phyloP scores from a whole-genome alignment of 2,329 filamentous ascomycete genomes.

The Rutstroemia sydowiana region DNA sequence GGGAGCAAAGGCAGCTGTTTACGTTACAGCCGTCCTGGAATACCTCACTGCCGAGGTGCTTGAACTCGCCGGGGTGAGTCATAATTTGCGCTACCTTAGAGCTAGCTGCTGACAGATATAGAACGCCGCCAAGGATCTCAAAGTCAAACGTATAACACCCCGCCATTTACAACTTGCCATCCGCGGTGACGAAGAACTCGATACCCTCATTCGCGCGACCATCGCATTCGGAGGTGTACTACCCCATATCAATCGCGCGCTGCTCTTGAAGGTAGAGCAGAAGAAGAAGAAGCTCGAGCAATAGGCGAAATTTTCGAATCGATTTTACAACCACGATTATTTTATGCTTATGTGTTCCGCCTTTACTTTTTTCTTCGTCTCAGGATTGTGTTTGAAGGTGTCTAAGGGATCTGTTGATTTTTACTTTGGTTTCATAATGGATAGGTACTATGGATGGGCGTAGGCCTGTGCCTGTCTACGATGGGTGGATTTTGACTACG shows the following conservation, averaged over 20 bases:
- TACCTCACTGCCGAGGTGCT: slow-evolving; percentile 97
- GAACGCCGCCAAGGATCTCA: slow-evolving; percentile 98
- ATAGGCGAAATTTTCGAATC: slow-evolving; percentile 27
- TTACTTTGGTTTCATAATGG: slow-evolving; percentile 10
- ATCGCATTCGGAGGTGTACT: slow-evolving; percentile 98
- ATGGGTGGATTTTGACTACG: slow-evolving; percentile 3
- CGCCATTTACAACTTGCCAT: slow-evolving; percentile 97
- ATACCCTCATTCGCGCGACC: slow-evolving; percentile 93
- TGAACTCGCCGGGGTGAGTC: slow-evolving; percentile 80
- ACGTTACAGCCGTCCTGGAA: slow-evolving; percentile 95
- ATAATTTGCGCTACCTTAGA: slow-evolving; percentile 6
- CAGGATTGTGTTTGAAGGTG: slow-evolving; percentile 8
- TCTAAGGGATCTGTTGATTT: slow-evolving; percentile 6
- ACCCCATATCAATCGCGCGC: slow-evolving; percentile 95
- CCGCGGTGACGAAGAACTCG: slow-evolving; percentile 95
- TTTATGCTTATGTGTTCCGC: neutral
- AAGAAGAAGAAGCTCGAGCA: slow-evolving; percentile 85
- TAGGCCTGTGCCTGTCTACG: no score
- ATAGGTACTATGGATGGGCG: slow-evolving; percentile 6
- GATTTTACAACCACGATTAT: neutral
- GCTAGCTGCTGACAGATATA: slow-evolving; percentile 29
- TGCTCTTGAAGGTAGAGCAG: slow-evolving; percentile 92
- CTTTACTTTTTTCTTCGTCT: slow-evolving; percentile 3
- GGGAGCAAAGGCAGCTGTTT: slow-evolving; percentile 95
- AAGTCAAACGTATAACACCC: slow-evolving; percentile 99